phyloP scores from a whole-genome alignment of 345 rosid genomes.

The Bruguiera parviflora region DNA sequence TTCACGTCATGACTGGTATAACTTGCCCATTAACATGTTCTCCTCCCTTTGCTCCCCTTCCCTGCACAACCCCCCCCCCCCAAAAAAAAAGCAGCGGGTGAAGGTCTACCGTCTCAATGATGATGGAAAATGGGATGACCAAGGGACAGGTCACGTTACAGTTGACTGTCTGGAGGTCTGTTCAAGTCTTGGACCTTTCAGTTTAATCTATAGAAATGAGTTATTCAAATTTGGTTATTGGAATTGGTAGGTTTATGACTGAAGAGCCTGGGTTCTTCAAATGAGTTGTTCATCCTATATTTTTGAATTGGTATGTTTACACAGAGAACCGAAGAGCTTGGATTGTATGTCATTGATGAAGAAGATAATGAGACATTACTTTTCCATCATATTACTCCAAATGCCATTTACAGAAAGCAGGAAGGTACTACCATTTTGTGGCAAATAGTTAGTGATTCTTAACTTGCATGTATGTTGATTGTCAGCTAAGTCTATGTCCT shows the following conservation, averaged over 20 bases:
- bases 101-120: constrained; percentile 71
- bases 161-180: constrained; percentile 86
- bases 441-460: background rate
- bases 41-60: too few relatives aligned
- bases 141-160: constrained; percentile 80
- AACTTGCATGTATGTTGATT: background rate
- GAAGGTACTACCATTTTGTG: constrained; percentile 56
- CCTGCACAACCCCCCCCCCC: too few relatives aligned
- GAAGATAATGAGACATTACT: constrained; percentile 80
- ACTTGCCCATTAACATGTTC: too few relatives aligned
- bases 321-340: constrained; percentile 78
- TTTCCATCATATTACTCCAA: constrained; percentile 70
- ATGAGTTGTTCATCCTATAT: background rate
- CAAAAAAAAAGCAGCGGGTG: constrained; percentile 53
- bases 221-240: background rate
- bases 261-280: too few relatives aligned
- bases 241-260: background rate
- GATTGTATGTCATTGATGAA: constrained; percentile 76
- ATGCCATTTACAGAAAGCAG: constrained; percentile 80
- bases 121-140: constrained; percentile 94
- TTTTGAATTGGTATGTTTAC: constrained; percentile 26
- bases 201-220: background rate
- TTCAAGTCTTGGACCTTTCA: constrained; percentile 7
- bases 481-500: background rate
- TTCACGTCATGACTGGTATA: too few relatives aligned